phyloP scores from a whole-genome alignment of 805 yeast genomes.

The Komagataella pastoris region DNA sequence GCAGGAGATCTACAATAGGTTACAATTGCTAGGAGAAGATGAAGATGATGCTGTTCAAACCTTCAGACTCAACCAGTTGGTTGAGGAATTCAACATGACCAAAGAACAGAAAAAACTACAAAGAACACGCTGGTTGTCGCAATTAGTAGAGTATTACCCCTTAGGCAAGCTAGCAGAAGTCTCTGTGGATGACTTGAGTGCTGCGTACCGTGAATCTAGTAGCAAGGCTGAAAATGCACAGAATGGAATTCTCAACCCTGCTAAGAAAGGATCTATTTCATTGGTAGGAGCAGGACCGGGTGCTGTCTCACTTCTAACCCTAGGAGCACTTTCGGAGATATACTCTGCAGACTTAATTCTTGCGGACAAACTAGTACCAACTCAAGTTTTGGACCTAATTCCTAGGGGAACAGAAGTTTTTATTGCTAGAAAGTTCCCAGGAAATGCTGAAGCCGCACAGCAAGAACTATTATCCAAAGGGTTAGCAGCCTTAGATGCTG shows the following conservation, averaged over 20 bases:
- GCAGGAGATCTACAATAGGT: conserved; percentile 9
- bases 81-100: conserved; percentile 44
- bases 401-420: conserved; percentile 64
- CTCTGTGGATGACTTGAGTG: conserved; percentile 42
- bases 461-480: conserved; percentile 70
- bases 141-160: conserved; percentile 86
- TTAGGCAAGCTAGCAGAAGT: conserved; percentile 46
- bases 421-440: conserved; percentile 91
- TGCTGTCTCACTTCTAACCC: conserved; percentile 62
- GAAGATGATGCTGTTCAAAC: conserved; percentile 63
- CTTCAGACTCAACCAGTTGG: conserved; percentile 43
- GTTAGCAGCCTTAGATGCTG: conserved; percentile 44
- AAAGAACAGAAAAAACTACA: conserved; percentile 37
- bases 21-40: conserved; percentile 31
- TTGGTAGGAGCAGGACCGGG: conserved; percentile 97
- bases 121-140: conserved; percentile 76
- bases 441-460: conserved; percentile 92
- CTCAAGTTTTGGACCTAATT: conserved; percentile 69
- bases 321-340: conserved; percentile 76
- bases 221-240: conserved; percentile 2
- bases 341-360: conserved; percentile 70
- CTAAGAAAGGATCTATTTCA: conserved; percentile 43
- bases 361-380: conserved; percentile 90
- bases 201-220: conserved; percentile 18
- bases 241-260: conserved; percentile 2